Evolutionary conservation across 1,284 basidiomycete species (phyloP), one percentile per base, ranked within the genome.

Genomic region (Taiwanofungus camphoratus): DNA sequence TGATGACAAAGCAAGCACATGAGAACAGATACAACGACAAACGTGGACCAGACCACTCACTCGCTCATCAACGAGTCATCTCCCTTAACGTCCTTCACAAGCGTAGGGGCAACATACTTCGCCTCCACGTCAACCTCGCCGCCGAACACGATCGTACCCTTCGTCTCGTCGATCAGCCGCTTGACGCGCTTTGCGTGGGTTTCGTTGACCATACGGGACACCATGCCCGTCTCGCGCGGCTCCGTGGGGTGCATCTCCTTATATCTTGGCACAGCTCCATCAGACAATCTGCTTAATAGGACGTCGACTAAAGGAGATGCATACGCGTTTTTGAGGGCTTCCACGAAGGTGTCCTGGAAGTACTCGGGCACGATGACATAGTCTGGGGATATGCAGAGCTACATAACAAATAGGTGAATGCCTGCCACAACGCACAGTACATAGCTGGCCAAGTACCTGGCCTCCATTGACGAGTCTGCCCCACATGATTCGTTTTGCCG

Each of bases 381-480:
- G 61, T 95, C 92, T 1, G 92, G 90, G 2, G 87, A 79, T 29
- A 76, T 67, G 61, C 71, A 74, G 16, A 70, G 66, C 63, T 64
- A 11, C 12, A 19, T 19, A 16, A n/a, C 16, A 8, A 13, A 9
- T 18, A 20, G 13, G 23, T 19, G 12, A 44, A 16, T n/a, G 22
- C 21, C 20, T n/a, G n/a, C n/a, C n/a, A 11, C 11, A 18, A 33
- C 26, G 9, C 5, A 13, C 11, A 13, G 21, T 11, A 41, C 59
- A 36, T 48, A 70, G 82, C 63, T 89, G 87, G 87, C 87, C 2
- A 41, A 30, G 3, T 3, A 71, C 85, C 64, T 90, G 88, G 1
- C 88, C 88, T 1, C 74, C 74, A 55, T 91, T 92, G 39, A 76
- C 66, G 15, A 77, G 64, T 63, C 92, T 93, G 37, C 91, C 90